These are phyloP conservation scores for Aegle marmelos DNA, from an alignment of 345 rosid genomes.

Conservation along the genomic window DNA sequence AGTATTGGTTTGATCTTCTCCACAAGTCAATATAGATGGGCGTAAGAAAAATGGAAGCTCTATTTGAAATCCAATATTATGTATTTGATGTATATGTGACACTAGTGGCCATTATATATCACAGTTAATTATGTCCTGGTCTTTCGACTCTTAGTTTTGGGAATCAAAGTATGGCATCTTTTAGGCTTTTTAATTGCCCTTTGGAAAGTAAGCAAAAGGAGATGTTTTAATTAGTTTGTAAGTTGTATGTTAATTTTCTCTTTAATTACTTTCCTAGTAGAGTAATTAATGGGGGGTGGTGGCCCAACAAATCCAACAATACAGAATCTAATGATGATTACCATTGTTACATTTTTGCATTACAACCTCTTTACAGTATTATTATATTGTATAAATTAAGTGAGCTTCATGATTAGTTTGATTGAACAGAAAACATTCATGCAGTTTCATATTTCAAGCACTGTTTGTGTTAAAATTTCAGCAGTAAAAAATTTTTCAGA, in stretches of 20 bases:
- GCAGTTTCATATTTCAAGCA: background rate
- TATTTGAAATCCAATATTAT: conserved; percentile 23
- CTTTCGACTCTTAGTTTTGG: background rate
- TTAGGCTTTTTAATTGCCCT: background rate
- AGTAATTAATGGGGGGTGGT: conserved; percentile 6
- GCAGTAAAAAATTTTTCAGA: background rate
- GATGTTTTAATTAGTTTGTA: too few species aligned
- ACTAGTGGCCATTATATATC: conserved; percentile 31
- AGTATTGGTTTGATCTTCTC: conserved; percentile 29
- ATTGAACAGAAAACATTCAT: conserved; percentile 8
- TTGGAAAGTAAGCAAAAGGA: background rate
- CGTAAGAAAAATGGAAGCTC: conserved; percentile 29
- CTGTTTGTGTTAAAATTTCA: background rate
- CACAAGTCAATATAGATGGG: conserved; percentile 45
- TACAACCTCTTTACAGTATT: conserved; percentile 20
- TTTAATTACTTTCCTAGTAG: background rate
- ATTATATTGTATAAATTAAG: conserved; percentile 6
- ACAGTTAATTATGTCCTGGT: background rate
- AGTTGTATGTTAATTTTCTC: background rate
- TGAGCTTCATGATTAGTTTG: conserved; percentile 32
- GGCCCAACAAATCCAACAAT: conserved; percentile 32
- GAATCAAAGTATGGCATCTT: background rate
- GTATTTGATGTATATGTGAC: background rate
- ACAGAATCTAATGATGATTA: conserved; percentile 43
- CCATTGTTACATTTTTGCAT: conserved; percentile 14